Conservation (phyloP, 176 grass and related monocot genomes). For the Oryza meyeriana region DNA sequence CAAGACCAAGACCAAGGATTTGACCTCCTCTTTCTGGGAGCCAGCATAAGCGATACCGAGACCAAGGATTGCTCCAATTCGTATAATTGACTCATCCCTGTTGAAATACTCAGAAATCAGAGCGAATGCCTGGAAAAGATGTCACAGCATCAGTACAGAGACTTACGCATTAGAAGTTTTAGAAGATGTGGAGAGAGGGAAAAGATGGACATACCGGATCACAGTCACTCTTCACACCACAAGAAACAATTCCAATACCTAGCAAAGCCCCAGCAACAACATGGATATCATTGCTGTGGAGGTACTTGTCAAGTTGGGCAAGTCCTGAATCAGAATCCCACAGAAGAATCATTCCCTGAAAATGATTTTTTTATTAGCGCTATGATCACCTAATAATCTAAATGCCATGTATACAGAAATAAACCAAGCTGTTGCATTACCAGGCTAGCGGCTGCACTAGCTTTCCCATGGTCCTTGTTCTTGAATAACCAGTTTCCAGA, state of each 20-base stretch:
- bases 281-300: slow-evolving; percentile 71
- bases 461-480: slow-evolving; percentile 70
- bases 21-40: slow-evolving; percentile 69
- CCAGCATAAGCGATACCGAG: slow-evolving; percentile 84
- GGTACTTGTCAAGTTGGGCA: slow-evolving; percentile 69
- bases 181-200: not conserved
- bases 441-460: slow-evolving; percentile 74
- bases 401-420: not conserved
- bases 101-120: slow-evolving; percentile 62
- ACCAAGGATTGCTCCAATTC: slow-evolving; percentile 69
- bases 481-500: slow-evolving; percentile 74
- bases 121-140: slow-evolving; percentile 50
- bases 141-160: not conserved
- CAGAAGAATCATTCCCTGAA: slow-evolving; percentile 66
- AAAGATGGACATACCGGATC: slow-evolving; percentile 50
- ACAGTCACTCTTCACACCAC: slow-evolving; percentile 74
- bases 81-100: slow-evolving; percentile 58
- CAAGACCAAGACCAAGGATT: not conserved
- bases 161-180: not conserved
- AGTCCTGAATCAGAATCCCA: slow-evolving; percentile 73
- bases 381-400: slow-evolving; percentile 7
- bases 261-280: slow-evolving; percentile 69
- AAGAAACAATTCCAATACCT: slow-evolving; percentile 67
- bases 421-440: slow-evolving; percentile 28
- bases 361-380: not conserved